These are phyloP conservation scores for Naganishia friedmannii DNA, from an alignment of 768 basidiomycete genomes.

Conservation along the genomic window DNA sequence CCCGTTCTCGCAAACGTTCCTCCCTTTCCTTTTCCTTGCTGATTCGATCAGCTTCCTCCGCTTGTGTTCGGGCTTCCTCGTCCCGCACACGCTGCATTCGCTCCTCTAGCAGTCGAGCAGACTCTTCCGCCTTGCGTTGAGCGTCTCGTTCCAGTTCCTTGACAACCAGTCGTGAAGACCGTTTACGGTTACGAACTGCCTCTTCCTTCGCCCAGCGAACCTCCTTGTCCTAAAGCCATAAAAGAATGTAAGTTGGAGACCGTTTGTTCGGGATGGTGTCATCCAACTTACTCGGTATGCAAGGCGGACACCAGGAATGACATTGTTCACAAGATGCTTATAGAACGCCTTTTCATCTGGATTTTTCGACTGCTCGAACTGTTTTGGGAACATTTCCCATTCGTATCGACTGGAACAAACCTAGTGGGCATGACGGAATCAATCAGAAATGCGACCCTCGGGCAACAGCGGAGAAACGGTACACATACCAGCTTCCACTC, in stretches of 20 bases:
- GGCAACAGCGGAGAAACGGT: neutral
- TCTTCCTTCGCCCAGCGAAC: slow-evolving; percentile 59
- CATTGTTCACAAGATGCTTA: slow-evolving; percentile 63
- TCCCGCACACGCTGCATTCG: slow-evolving; percentile 46
- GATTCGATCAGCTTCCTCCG: slow-evolving; percentile 37
- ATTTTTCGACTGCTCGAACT: slow-evolving; percentile 71
- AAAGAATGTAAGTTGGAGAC: neutral
- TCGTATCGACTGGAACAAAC: slow-evolving; percentile 77
- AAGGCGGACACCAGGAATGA: slow-evolving; percentile 69
- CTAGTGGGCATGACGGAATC: slow-evolving; percentile 53
- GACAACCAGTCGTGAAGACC: slow-evolving; percentile 80
- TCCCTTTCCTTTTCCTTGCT: slow-evolving; percentile 44
- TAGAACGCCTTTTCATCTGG: slow-evolving; percentile 76
- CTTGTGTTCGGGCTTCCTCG: slow-evolving; percentile 38
- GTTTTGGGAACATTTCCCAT: slow-evolving; percentile 76
- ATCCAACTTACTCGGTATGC: slow-evolving; percentile 69
- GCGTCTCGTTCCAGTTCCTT: slow-evolving; percentile 70
- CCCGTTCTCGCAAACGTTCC: slow-evolving; percentile 46
- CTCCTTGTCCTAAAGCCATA: slow-evolving; percentile 42
- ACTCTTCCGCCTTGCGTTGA: slow-evolving; percentile 61
- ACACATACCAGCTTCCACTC: slow-evolving; percentile 84
- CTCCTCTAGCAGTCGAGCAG: slow-evolving; percentile 50
- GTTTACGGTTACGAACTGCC: slow-evolving; percentile 77
- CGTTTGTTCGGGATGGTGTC: neutral
- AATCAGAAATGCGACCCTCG: slow-evolving; percentile 10